A percentile compares a stretch with the other conserved stretches of the same genome.
phyloP scores from a whole-genome alignment of 306 rosid genomes.

The Vachellia collinsii region DNA sequence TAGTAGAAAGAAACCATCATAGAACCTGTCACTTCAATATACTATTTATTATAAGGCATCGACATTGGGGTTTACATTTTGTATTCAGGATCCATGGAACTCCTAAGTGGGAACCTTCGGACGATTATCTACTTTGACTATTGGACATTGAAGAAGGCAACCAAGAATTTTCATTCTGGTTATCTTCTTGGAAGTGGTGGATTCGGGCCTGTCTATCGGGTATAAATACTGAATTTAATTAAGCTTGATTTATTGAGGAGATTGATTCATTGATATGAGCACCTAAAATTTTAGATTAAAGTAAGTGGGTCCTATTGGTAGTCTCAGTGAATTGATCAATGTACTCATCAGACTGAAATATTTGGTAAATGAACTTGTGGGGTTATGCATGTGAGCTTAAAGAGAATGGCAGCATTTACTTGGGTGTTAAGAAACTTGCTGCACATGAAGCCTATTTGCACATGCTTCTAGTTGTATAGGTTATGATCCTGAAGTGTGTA shows the following conservation, averaged over 20 bases:
- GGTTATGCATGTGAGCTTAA: not conserved
- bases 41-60: not conserved
- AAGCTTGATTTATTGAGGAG: slow-evolving; percentile 3
- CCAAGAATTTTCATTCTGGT: slow-evolving; percentile 63
- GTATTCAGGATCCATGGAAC: slow-evolving; percentile 54
- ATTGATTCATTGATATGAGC: slow-evolving; percentile 2
- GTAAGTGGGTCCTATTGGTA: not conserved
- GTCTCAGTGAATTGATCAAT: not conserved
- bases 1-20: slow-evolving; percentile 24
- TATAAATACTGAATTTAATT: slow-evolving; percentile 44
- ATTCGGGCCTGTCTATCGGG: slow-evolving; percentile 95
- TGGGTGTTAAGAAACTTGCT: slow-evolving; percentile 2
- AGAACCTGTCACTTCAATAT: not conserved
- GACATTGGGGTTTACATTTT: slow-evolving; percentile 11
- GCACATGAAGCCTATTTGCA: slow-evolving; percentile 12
- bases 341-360: not conserved
- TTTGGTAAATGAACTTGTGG: not conserved
- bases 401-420: not conserved
- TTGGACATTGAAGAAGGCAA: slow-evolving; percentile 71
- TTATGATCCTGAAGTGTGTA: slow-evolving; percentile 25
- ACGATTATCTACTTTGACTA: slow-evolving; percentile 65
- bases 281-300: not conserved
- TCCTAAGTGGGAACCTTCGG: slow-evolving; percentile 65
- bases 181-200: slow-evolving; percentile 94
- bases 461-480: slow-evolving; percentile 25